Evolutionary conservation across 805 yeast genomes (phyloP).

Genomic region (Starmera quercuum): DNA sequence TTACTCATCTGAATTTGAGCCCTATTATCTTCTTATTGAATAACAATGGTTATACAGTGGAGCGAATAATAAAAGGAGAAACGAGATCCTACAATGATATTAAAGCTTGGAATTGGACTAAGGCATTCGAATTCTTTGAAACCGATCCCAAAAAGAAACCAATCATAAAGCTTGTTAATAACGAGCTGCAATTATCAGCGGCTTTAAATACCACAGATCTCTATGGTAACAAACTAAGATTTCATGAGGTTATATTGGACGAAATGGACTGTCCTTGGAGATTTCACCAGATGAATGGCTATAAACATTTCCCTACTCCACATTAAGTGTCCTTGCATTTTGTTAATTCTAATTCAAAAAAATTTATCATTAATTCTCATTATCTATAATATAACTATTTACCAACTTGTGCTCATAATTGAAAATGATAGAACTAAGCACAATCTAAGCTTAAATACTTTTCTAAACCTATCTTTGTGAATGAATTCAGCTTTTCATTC

Average conservation of each 20-base stretch:
- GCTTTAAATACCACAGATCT: slow-evolving; percentile 26
- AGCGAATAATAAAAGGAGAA: slow-evolving; percentile 78
- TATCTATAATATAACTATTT: too few species aligned
- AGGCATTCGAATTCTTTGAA: slow-evolving; percentile 50
- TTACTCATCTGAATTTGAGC: slow-evolving; percentile 47
- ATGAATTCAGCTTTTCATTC: slow-evolving; percentile 11
- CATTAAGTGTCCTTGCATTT: slow-evolving; percentile 6
- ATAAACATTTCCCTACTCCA: slow-evolving; percentile 16
- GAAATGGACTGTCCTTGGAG: slow-evolving; percentile 60
- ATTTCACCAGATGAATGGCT: slow-evolving; percentile 35
- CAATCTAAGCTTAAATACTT: not conserved
- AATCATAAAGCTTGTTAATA: slow-evolving; percentile 25
- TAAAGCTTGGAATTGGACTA: slow-evolving; percentile 79
- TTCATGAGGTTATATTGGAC: slow-evolving; percentile 55
- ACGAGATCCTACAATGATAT: slow-evolving; percentile 74
- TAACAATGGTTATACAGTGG: slow-evolving; percentile 87
- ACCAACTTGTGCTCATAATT: too few species aligned
- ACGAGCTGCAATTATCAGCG: slow-evolving; percentile 30
- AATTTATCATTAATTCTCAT: too few species aligned
- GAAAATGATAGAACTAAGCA: too few species aligned
- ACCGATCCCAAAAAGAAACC: slow-evolving; percentile 36
- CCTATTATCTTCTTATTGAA: slow-evolving; percentile 73
- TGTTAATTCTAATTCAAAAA: too few species aligned
- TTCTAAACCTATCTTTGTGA: slow-evolving; percentile 4
- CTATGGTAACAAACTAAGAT: slow-evolving; percentile 29